phyloP scores from a whole-genome alignment of 2,329 filamentous ascomycete genomes.

The Colletotrichum sp. region DNA sequence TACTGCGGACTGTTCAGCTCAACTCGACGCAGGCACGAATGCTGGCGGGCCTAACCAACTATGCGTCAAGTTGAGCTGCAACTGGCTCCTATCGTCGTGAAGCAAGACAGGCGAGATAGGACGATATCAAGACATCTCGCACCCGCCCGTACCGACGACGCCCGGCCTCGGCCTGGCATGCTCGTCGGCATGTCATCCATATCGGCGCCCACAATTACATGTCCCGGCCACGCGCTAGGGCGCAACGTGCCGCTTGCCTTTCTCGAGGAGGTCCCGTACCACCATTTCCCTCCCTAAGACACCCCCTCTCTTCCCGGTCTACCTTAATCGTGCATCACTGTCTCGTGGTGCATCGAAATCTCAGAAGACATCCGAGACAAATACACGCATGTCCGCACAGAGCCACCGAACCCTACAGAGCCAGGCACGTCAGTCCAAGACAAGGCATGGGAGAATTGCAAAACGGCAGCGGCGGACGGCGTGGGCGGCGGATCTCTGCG shows the following conservation, averaged over 20 bases:
- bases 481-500: not conserved
- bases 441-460: not conserved
- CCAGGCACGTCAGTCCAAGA: not conserved
- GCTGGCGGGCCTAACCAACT: not conserved
- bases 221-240: constrained; percentile 6
- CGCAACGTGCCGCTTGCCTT: constrained; percentile 14
- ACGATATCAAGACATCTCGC: not conserved
- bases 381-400: not conserved
- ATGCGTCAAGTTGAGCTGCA: not conserved
- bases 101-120: not conserved
- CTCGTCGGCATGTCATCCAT: not conserved
- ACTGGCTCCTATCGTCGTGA: not conserved
- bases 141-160: not conserved
- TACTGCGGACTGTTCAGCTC: not conserved
- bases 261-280: not conserved
- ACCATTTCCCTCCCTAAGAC: not conserved
- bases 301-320: not conserved
- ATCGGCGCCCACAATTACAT: not conserved
- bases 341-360: not conserved
- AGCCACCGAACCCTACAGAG: not conserved
- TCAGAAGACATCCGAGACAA: constrained; percentile 2
- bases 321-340: constrained; percentile 3
- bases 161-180: not conserved
- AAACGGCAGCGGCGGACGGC: not conserved
- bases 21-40: not conserved